These are phyloP conservation scores for Serendipita sp. DNA, from an alignment of 768 basidiomycete genomes.

Conservation along the genomic window DNA sequence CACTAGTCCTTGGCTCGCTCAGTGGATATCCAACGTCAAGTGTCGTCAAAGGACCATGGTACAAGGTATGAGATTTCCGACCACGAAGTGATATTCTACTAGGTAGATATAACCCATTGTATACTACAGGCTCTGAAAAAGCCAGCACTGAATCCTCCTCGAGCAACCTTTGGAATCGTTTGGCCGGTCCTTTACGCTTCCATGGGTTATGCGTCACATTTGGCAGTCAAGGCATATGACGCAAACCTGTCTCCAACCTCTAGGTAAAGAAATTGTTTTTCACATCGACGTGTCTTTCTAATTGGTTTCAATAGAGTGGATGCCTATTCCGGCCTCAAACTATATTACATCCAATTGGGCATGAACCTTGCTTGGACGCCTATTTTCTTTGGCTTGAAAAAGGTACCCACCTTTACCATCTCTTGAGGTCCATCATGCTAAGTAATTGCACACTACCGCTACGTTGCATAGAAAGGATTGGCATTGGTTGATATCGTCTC, in stretches of 20 bases:
- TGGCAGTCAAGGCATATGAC: slow-evolving; percentile 41
- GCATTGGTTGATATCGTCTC: slow-evolving; percentile 40
- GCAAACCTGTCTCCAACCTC: slow-evolving; percentile 22
- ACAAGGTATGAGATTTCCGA: slow-evolving; percentile 22
- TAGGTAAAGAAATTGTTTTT: slow-evolving; percentile 21
- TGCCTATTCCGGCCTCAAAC: slow-evolving; percentile 30
- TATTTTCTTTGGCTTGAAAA: slow-evolving; percentile 39
- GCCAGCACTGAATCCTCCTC: slow-evolving; percentile 38
- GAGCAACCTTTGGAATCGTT: slow-evolving; percentile 39
- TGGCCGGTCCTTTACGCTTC: slow-evolving; percentile 30
- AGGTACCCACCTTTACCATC: too few species aligned
- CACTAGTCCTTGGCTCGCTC: slow-evolving; percentile 37
- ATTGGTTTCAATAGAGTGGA: slow-evolving; percentile 20
- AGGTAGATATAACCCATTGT: too few species aligned
- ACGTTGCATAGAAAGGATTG: slow-evolving; percentile 25
- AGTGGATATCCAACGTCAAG: slow-evolving; percentile 33
- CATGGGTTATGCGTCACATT: slow-evolving; percentile 55
- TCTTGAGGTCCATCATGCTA: too few species aligned
- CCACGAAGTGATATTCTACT: too few species aligned
- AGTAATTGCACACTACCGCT: too few species aligned
- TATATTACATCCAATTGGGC: slow-evolving; percentile 47
- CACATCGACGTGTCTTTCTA: not conserved
- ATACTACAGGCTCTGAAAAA: slow-evolving; percentile 26
- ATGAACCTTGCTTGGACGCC: slow-evolving; percentile 49
- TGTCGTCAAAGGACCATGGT: slow-evolving; percentile 38